Evolutionary conservation across 192 early-diverging fungal genomes (phyloP), one percentile per base, ranked within the genome.

Genomic region (Kappamyces sp.): DNA sequence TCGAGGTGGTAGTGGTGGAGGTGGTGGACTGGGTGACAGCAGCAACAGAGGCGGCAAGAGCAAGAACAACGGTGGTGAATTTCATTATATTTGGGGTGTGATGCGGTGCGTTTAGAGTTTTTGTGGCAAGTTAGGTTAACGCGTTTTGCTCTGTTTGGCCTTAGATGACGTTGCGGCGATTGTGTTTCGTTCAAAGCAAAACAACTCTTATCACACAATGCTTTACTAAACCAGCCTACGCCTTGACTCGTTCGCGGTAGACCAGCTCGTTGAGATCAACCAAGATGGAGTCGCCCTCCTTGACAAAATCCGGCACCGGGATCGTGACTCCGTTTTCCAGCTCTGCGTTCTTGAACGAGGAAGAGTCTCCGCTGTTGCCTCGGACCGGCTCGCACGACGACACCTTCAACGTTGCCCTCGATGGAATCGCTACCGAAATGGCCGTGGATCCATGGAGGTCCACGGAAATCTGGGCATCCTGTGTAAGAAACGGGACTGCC

Each of bases 271-370:
- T 69, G 8, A 89, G 65, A 68, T 91, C 84, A 30, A 93, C 80
- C 1, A 86, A 47, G 15, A 93, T 78, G 42, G 66, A 73, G 37
- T 94, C 91, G 31, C 88, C 89, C 8, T 71, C 67, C 61, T 86
- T 81, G 31, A 91, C 77, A 80, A 91, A 91, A 61, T 88, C 84
- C 7, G 91, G 91, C 5, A 94, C 86, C 63, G 71, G 71, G 11
- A 94, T 74, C 39, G 67, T 73, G 32, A 74, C 77, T 3, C 84
- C 87, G 45, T 83, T 84, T 15, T 78, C 75, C 9, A 91, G 67
- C 11, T 66, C 69, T 8, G 87, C 88, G 2, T 75, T 70, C 58
- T 86, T 82, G 55, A 74, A 87, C 0, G 22, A 22, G 22, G 22
- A 22, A 77, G 78, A 3, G 86, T 78, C 14, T 87, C 87, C 66